Conservation (phyloP, 2,329 filamentous ascomycete species). For the Emericellopsis cladophorae region DNA sequence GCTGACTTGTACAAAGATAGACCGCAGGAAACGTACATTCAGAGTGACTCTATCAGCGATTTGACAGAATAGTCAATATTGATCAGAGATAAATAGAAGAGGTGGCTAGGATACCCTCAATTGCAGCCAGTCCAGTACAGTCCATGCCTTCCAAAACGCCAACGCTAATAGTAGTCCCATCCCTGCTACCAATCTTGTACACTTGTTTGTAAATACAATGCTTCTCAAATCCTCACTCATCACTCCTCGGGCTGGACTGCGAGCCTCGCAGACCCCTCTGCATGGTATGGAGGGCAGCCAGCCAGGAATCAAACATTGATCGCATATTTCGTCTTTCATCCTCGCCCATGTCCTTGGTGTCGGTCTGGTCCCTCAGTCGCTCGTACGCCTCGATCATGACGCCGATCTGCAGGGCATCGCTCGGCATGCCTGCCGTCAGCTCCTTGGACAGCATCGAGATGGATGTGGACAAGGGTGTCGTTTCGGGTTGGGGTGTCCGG, state of each 20-base stretch:
- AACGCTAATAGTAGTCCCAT: slow-evolving; percentile 5
- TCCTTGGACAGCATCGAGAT: slow-evolving; percentile 37
- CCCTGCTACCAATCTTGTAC: slow-evolving; percentile 11
- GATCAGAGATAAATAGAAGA: background rate
- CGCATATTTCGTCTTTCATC: slow-evolving; percentile 15
- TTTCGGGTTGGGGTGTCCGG: slow-evolving; percentile 1
- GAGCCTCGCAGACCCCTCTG: background rate
- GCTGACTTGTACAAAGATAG: too few relatives aligned
- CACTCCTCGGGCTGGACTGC: too few relatives aligned
- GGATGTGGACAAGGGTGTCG: slow-evolving; percentile 31
- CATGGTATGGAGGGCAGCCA: slow-evolving; percentile 32
- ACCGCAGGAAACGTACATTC: too few relatives aligned
- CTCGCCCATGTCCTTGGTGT: slow-evolving; percentile 17
- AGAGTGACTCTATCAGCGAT: too few relatives aligned
- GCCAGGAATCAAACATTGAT: slow-evolving; percentile 36
- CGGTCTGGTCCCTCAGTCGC: slow-evolving; percentile 32
- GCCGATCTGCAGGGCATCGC: slow-evolving; percentile 30
- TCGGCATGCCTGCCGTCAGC: slow-evolving; percentile 26
- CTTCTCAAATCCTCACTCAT: too few relatives aligned
- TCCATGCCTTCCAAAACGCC: background rate
- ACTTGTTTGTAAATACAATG: slow-evolving; percentile 9
- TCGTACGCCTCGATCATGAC: slow-evolving; percentile 49
- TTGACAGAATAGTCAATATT: too few relatives aligned
- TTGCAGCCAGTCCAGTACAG: background rate
- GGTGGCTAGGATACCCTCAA: background rate